Percentiles rank a stretch among this genome's conserved stretches.
phyloP scores from a whole-genome alignment of 345 rosid species.

The Brassica rapa region DNA sequence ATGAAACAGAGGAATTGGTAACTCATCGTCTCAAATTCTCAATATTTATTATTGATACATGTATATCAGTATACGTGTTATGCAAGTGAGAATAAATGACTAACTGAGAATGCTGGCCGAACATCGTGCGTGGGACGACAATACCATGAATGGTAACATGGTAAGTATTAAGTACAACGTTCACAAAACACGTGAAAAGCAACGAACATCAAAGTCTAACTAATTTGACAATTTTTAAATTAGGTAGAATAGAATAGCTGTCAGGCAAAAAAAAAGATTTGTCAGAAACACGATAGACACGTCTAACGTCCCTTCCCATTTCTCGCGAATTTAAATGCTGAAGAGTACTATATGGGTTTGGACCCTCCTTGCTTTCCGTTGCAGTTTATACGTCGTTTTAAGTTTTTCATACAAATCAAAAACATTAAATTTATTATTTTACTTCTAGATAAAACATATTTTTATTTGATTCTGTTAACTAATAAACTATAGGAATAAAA shows the following conservation, averaged over 20 bases:
- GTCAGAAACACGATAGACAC: no score
- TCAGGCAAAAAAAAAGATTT: no score
- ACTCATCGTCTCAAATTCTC: background rate
- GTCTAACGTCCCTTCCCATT: background rate
- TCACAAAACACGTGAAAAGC: conserved; percentile 34
- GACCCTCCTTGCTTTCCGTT: no score
- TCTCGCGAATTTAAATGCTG: background rate
- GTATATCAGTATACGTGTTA: background rate
- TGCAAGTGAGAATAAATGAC: background rate
- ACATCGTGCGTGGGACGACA: conserved; percentile 9
- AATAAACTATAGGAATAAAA: no score
- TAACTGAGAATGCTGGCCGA: background rate
- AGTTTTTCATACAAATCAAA: no score
- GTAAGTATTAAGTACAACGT: background rate
- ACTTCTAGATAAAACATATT: no score
- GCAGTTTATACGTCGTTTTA: no score
- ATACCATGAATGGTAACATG: conserved; percentile 6
- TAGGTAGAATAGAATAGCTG: background rate
- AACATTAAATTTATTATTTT: no score
- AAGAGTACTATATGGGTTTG: background rate
- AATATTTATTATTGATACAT: background rate
- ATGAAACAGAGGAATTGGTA: background rate
- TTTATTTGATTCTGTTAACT: no score
- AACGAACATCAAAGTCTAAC: conserved; percentile 12
- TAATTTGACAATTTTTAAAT: background rate